phyloP scores from a whole-genome alignment of 2,329 filamentous ascomycete genomes.

The Alternaria postmessia region DNA sequence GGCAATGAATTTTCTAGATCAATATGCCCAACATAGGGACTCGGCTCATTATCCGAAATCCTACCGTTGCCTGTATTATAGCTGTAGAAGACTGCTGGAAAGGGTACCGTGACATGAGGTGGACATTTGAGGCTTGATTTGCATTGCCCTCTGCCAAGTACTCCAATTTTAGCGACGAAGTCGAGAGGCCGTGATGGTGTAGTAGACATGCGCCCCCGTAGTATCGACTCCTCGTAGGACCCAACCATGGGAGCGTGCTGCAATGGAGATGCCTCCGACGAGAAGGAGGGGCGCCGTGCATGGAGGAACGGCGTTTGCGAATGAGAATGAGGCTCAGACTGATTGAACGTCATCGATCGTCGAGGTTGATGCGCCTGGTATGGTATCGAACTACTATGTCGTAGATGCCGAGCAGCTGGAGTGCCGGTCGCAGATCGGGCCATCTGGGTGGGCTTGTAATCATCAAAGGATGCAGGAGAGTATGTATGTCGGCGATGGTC shows the following conservation, averaged over 20 bases:
- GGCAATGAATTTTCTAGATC: conserved; percentile 84
- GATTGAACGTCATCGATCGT: conserved; percentile 71
- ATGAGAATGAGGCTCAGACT: conserved; percentile 48
- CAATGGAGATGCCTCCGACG: conserved; percentile 76
- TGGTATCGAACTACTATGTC: conserved; percentile 68
- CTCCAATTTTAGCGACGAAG: conserved; percentile 94
- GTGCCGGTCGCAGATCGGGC: conserved; percentile 41
- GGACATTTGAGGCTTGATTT: conserved; percentile 86
- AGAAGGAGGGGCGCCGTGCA: conserved; percentile 72
- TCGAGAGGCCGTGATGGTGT: conserved; percentile 91
- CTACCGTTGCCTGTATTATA: conserved; percentile 75
- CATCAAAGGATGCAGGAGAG: conserved; percentile 67
- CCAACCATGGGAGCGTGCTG: conserved; percentile 96
- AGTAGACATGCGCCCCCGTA: conserved; percentile 95
- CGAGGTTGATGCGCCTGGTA: conserved; percentile 83
- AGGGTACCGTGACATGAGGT: conserved; percentile 86
- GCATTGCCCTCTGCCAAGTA: conserved; percentile 87
- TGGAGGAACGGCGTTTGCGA: conserved; percentile 59
- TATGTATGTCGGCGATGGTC: conserved; percentile 74
- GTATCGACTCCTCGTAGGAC: conserved; percentile 96
- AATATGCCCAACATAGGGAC: conserved; percentile 92
- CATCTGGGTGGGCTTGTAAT: conserved; percentile 55
- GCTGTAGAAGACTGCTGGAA: conserved; percentile 95
- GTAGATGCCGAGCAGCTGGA: conserved; percentile 49
- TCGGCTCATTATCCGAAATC: conserved; percentile 83